Base-by-base conservation (phyloP, 441 rosid genomes). In the Erodium chrysanthum region DNA sequence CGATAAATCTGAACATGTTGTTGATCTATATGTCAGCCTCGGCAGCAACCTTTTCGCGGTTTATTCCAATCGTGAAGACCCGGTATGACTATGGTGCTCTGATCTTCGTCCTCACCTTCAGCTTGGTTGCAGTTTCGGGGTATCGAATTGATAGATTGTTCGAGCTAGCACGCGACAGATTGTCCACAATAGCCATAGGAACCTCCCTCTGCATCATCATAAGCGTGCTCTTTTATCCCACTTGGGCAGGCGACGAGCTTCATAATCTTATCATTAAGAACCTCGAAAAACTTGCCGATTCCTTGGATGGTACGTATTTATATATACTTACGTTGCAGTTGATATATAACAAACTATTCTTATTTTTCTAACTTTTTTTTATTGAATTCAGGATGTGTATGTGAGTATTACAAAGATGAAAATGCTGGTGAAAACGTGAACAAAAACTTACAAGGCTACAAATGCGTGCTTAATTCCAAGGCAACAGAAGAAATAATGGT, bases 41-140 rank as follows among this genome's bases (percentile, higher is more conserved):
- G 0, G 81, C 80, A 68, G 79, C 85, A 46, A 85, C 92, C 0
- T 87, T 82, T 75, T 83, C 86, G 21, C 76, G 92, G 71, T 87
- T 87, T 64, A 80, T 87, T 5, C 89, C 92, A 17, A 58, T 79
- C 0, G 69, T 85, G 12, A 85, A 85, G 79, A 80, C 89, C n/a
- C 74, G 80, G 37, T 87, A 82, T 64, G 92, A 82, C 69, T 87
- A 87, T 0, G 92, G 92, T 4, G 83, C 84, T 4, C n/a, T 79
- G 77, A 87, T 87, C 73, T 87, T 87, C 68, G 82, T 87, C 73
- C 84, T 87, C 21, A 84, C 92, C 66, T 87, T 85, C 73, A 85
- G 88, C 73, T 76, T 87, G 5, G 80, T 85, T 27, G 78, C 92
- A 10, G 84, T 84, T 44, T 82, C 85, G 0, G 84, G 88, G 5